Evolutionary conservation across 2,329 filamentous ascomycete genomes (phyloP).

Genomic region (Zymoseptoria crescenta): DNA sequence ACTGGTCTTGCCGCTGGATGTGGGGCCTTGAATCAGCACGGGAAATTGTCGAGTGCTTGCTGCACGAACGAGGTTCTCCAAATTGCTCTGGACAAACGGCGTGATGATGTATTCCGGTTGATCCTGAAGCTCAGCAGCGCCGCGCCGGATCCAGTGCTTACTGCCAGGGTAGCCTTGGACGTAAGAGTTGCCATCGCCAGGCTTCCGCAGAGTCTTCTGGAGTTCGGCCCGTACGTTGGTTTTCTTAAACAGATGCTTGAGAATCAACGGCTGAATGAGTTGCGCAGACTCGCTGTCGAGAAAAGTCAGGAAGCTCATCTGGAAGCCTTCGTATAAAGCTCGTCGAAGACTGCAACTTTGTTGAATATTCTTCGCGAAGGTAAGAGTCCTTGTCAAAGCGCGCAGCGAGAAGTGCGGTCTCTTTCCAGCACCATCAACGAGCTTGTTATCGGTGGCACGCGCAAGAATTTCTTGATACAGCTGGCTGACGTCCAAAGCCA

Average conservation of each 20-base stretch:
- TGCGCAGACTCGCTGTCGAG: slow-evolving; percentile 75
- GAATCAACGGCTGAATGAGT: slow-evolving; percentile 69
- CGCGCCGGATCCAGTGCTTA: slow-evolving; percentile 67
- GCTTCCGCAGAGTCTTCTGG: slow-evolving; percentile 67
- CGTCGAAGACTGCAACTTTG: slow-evolving; percentile 77
- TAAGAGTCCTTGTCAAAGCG: slow-evolving; percentile 81
- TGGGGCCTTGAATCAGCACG: slow-evolving; percentile 91
- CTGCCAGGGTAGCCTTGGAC: slow-evolving; percentile 45
- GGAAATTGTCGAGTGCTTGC: slow-evolving; percentile 88
- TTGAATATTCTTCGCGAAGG: slow-evolving; percentile 78
- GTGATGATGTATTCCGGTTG: slow-evolving; percentile 93
- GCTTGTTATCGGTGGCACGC: slow-evolving; percentile 68
- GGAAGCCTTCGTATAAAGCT: slow-evolving; percentile 88
- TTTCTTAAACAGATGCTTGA: slow-evolving; percentile 68
- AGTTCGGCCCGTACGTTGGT: slow-evolving; percentile 65
- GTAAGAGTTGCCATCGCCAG: slow-evolving; percentile 67
- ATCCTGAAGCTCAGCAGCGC: slow-evolving; percentile 57
- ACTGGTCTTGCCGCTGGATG: slow-evolving; percentile 94
- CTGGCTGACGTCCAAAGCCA: slow-evolving; percentile 71
- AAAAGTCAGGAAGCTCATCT: slow-evolving; percentile 94
- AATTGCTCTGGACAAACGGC: slow-evolving; percentile 85
- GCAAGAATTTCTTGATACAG: slow-evolving; percentile 84
- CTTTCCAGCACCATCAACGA: slow-evolving; percentile 93
- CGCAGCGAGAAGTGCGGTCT: slow-evolving; percentile 95
- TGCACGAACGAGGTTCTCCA: slow-evolving; percentile 88